Conservation (phyloP, 768 basidiomycete genomes). For the Gymnopilus junonius region DNA sequence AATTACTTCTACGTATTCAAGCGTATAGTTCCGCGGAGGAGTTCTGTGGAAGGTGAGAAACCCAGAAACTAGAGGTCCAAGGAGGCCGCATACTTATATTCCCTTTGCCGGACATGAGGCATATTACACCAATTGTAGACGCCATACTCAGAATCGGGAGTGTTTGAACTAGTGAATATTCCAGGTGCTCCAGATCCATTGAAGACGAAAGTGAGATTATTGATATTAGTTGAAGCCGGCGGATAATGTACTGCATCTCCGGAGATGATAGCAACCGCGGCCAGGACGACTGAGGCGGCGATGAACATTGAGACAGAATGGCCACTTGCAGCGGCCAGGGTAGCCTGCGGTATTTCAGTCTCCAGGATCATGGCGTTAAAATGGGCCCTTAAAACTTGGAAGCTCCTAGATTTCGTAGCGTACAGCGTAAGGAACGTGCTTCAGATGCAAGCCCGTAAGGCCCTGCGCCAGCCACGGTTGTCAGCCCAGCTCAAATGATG, state of each 20-base stretch:
- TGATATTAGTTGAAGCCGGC: constrained; percentile 41
- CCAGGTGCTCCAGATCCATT: constrained; percentile 49
- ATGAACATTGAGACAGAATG: constrained; percentile 14
- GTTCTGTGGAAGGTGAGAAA: constrained; percentile 26
- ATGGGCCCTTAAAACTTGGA: background rate
- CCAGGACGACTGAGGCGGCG: constrained; percentile 15
- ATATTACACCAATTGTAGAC: constrained; percentile 59
- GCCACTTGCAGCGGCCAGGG: background rate
- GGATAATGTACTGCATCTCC: constrained; percentile 41
- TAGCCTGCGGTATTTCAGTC: background rate
- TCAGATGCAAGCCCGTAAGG: background rate
- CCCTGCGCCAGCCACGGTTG: background rate
- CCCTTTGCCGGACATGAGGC: constrained; percentile 50
- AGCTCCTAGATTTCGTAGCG: background rate
- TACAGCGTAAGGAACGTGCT: constrained; percentile 10
- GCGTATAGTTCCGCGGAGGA: constrained; percentile 37
- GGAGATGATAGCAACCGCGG: constrained; percentile 16
- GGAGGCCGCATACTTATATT: constrained; percentile 44
- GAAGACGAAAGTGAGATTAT: constrained; percentile 47
- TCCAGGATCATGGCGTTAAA: background rate
- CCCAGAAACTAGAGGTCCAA: background rate
- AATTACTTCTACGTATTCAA: constrained; percentile 55
- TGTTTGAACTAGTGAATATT: constrained; percentile 46
- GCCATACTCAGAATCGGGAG: constrained; percentile 44
- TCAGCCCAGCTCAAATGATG: background rate